A percentile compares a stretch with the other conserved stretches of the same genome.
These are phyloP conservation scores for Auricularia auricula-judae DNA, from an alignment of 768 basidiomycete species.

Conservation along the genomic window DNA sequence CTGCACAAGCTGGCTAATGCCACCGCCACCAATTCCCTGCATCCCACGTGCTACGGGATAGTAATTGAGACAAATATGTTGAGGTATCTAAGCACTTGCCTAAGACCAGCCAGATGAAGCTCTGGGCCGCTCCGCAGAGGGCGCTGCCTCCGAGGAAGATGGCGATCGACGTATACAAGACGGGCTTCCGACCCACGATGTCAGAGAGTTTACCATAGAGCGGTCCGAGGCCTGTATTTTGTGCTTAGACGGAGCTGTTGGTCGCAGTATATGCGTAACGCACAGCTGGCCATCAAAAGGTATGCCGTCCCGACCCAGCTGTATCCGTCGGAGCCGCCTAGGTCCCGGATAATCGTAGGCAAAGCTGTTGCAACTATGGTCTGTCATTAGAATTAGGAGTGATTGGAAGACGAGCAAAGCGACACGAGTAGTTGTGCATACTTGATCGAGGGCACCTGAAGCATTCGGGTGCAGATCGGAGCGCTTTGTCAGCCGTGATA, in stretches of 20 bases:
- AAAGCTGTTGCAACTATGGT: slow-evolving; percentile 7
- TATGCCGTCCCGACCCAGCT: background rate
- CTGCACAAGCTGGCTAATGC: slow-evolving; percentile 42
- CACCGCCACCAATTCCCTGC: slow-evolving; percentile 78
- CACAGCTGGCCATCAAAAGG: background rate
- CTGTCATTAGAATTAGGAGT: too few species aligned
- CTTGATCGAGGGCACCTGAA: too few species aligned
- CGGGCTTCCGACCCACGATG: slow-evolving; percentile 43
- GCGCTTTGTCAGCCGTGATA: too few species aligned
- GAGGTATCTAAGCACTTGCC: too few species aligned
- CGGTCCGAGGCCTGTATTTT: slow-evolving; percentile 22
- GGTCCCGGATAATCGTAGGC: slow-evolving; percentile 9
- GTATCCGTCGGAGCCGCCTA: slow-evolving; percentile 8
- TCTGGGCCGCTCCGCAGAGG: slow-evolving; percentile 72
- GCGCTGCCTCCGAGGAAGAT: slow-evolving; percentile 74
- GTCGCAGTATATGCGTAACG: background rate
- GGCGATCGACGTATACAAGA: slow-evolving; percentile 53
- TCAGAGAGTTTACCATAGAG: slow-evolving; percentile 73
- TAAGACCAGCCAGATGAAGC: slow-evolving; percentile 59
- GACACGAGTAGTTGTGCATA: too few species aligned
- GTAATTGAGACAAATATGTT: too few species aligned
- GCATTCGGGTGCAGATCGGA: too few species aligned
- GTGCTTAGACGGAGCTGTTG: background rate
- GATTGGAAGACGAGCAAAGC: too few species aligned
- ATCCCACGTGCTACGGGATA: slow-evolving; percentile 49